These are phyloP conservation scores for Aspergillus fumigatiaffinis DNA, from an alignment of 2,329 filamentous ascomycete species.

Conservation along the genomic window DNA sequence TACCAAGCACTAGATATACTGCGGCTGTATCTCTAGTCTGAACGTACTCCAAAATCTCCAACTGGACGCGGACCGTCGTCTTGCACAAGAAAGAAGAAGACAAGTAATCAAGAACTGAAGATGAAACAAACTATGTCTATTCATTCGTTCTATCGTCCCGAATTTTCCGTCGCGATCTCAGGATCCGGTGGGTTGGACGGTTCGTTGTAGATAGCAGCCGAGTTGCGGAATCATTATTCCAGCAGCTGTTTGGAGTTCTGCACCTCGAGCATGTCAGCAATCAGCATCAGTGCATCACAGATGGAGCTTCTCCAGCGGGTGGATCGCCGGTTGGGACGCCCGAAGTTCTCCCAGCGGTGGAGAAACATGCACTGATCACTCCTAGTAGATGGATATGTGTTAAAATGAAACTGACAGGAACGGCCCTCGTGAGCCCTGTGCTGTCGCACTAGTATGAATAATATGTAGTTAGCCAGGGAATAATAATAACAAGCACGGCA, in stretches of 20 bases:
- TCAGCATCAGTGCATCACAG: neutral
- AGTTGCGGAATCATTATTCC: neutral
- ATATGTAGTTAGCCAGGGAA: too few species aligned
- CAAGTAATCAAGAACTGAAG: neutral
- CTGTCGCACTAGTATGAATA: too few species aligned
- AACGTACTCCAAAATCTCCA: neutral
- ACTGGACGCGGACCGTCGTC: neutral
- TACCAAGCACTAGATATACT: neutral
- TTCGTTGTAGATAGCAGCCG: neutral
- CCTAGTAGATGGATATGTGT: too few species aligned
- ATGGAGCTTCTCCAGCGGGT: neutral
- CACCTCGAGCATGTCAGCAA: neutral
- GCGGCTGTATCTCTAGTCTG: neutral
- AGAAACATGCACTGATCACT: neutral
- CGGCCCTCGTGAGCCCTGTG: neutral
- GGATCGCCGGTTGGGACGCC: constrained; percentile 1
- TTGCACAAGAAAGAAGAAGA: neutral
- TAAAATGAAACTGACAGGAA: neutral
- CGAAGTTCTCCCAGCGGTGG: constrained; percentile 1
- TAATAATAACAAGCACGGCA: too few species aligned
- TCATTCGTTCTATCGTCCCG: neutral
- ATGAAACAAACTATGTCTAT: neutral
- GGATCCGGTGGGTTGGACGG: too few species aligned
- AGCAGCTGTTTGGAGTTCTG: neutral
- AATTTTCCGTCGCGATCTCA: neutral